A percentile compares a stretch with the other conserved stretches of the same genome.
phyloP scores from a whole-genome alignment of 1,139 yeast species.

The Candida sanyaensis region DNA sequence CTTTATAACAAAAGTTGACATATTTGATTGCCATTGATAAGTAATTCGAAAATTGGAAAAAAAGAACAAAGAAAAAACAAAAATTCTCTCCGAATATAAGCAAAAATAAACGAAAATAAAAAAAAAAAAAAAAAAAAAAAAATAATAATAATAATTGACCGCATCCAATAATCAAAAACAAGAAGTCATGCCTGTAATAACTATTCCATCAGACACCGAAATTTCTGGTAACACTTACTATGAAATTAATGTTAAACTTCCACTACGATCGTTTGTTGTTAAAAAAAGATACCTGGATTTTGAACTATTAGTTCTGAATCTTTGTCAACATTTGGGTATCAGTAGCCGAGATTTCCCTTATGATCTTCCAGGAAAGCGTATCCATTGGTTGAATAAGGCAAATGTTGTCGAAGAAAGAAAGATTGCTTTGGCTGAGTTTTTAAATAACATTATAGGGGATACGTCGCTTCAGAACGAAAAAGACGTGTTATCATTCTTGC shows the following conservation, averaged over 20 bases:
- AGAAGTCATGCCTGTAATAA: conserved; percentile 11
- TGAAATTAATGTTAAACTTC: conserved; percentile 32
- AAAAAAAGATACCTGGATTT: conserved; percentile 43
- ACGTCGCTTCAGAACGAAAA: conserved; percentile 36
- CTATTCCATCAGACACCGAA: conserved; percentile 14
- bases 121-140: too few relatives aligned
- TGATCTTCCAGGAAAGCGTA: conserved; percentile 37
- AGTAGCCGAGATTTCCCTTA: conserved; percentile 41
- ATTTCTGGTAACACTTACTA: conserved; percentile 32
- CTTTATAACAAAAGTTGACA: too few relatives aligned
- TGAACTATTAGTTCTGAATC: conserved; percentile 25
- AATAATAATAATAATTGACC: too few relatives aligned
- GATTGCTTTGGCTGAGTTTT: conserved; percentile 45
- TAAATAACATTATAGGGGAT: conserved; percentile 51
- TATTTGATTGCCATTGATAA: too few relatives aligned
- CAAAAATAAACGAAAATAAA: neutral
- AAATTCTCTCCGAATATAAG: neutral
- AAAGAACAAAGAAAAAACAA: neutral
- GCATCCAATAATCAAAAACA: neutral
- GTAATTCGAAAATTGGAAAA: too few relatives aligned
- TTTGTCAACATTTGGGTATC: conserved; percentile 36
- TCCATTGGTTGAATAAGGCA: conserved; percentile 28
- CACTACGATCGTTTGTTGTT: conserved; percentile 35
- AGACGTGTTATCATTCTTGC: conserved; percentile 35
- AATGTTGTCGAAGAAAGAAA: conserved; percentile 51